phyloP scores from a whole-genome alignment of 345 rosid genomes.

The Gossypium sturtianum region DNA sequence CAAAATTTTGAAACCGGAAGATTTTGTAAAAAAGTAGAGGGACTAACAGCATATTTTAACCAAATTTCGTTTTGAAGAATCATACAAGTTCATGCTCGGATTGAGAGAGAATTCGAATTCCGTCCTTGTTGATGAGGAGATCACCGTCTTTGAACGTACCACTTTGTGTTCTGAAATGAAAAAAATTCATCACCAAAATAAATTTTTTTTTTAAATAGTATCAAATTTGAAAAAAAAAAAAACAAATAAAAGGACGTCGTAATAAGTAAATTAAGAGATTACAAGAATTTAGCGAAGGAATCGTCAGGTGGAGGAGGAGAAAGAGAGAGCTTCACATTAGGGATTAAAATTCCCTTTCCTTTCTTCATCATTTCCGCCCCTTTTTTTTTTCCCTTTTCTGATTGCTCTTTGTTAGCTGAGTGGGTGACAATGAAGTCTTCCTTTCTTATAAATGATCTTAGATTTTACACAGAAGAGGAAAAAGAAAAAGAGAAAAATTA shows the following conservation, averaged over 20 bases:
- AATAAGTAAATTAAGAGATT: slow-evolving; percentile 13
- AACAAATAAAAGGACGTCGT: background rate
- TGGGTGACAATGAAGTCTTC: background rate
- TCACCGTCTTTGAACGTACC: slow-evolving; percentile 93
- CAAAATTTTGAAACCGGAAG: background rate
- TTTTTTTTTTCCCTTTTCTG: background rate
- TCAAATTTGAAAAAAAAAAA: background rate
- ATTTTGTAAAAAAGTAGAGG: too few species aligned
- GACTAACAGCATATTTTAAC: too few species aligned
- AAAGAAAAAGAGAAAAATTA: background rate
- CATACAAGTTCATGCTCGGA: slow-evolving; percentile 54
- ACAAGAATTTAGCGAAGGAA: slow-evolving; percentile 51
- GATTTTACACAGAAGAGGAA: background rate
- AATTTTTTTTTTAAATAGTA: too few species aligned
- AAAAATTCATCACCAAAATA: slow-evolving; percentile 3
- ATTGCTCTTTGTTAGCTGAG: background rate
- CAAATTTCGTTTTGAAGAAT: too few species aligned
- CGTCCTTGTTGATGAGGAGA: slow-evolving; percentile 85
- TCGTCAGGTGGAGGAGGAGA: slow-evolving; percentile 41
- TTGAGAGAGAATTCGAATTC: slow-evolving; percentile 70
- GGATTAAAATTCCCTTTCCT: slow-evolving; percentile 21
- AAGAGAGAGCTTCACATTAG: slow-evolving; percentile 42
- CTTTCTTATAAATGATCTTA: background rate
- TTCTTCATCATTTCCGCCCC: slow-evolving; percentile 34
- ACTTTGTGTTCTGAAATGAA: slow-evolving; percentile 51